These are phyloP conservation scores for Suillus decipiens DNA, from an alignment of 768 basidiomycete genomes.

Conservation along the genomic window DNA sequence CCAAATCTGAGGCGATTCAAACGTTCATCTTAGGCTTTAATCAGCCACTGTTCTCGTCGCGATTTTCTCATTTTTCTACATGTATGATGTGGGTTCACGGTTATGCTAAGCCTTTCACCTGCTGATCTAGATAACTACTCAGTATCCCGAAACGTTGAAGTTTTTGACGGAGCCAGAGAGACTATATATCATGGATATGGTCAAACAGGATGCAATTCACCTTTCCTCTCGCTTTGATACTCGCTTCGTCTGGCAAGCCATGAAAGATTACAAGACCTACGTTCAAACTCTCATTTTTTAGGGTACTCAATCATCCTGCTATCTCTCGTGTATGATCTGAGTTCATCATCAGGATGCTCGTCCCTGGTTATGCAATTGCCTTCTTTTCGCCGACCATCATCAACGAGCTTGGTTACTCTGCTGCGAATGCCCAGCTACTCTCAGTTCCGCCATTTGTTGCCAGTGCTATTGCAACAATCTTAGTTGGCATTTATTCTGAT, in stretches of 20 bases:
- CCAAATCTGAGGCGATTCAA: neutral
- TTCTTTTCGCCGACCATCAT: conserved; percentile 56
- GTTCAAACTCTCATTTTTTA: conserved; percentile 39
- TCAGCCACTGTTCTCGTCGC: conserved; percentile 26
- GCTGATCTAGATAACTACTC: neutral
- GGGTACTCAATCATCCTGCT: conserved; percentile 34
- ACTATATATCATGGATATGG: conserved; percentile 36
- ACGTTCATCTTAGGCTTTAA: neutral
- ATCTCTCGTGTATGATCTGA: neutral
- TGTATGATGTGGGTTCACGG: conserved; percentile 47
- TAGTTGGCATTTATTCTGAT: conserved; percentile 45
- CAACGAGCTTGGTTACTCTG: conserved; percentile 49
- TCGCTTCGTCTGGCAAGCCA: conserved; percentile 50
- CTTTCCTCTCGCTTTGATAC: conserved; percentile 46
- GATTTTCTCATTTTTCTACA: conserved; percentile 43
- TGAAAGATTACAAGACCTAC: conserved; percentile 46
- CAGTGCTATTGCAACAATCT: conserved; percentile 45
- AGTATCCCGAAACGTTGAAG: conserved; percentile 60
- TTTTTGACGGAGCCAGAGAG: conserved; percentile 53
- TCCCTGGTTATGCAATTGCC: conserved; percentile 50
- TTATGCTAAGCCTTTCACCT: neutral
- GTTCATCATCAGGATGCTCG: conserved; percentile 35
- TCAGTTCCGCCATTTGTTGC: conserved; percentile 51
- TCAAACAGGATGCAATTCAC: conserved; percentile 46
- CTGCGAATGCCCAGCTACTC: conserved; percentile 50